phyloP scores from a whole-genome alignment of 192 early-diverging fungal genomes.

The Borealophlyctis nickersoniae region DNA sequence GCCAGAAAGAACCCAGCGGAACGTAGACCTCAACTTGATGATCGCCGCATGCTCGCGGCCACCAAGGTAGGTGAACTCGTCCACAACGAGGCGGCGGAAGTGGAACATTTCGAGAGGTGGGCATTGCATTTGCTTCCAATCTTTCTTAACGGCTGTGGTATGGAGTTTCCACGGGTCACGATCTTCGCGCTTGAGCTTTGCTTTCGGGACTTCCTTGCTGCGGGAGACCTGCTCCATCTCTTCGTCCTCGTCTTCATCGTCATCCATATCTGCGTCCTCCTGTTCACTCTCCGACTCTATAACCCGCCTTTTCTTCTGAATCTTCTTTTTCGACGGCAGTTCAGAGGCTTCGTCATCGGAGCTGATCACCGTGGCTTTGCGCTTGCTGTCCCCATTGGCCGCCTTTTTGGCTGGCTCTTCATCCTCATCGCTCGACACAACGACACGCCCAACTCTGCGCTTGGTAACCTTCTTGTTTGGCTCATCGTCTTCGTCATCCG shows the following conservation, averaged over 20 bases:
- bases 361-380: background rate
- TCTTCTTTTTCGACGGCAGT: background rate
- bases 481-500: slow-evolving; percentile 9
- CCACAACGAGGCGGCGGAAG: slow-evolving; percentile 45
- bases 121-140: slow-evolving; percentile 38
- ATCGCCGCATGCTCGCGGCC: slow-evolving; percentile 32
- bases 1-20: slow-evolving; percentile 42
- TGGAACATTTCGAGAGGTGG: slow-evolving; percentile 42
- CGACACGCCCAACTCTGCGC: background rate
- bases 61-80: slow-evolving; percentile 47
- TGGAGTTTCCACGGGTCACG: slow-evolving; percentile 40
- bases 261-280: slow-evolving; percentile 19
- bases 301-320: background rate
- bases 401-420: slow-evolving; percentile 1
- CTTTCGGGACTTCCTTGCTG: slow-evolving; percentile 9
- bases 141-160: slow-evolving; percentile 16
- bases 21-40: slow-evolving; percentile 18
- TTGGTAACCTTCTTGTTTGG: background rate
- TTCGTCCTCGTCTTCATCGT: slow-evolving; percentile 23
- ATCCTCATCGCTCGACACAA: slow-evolving; percentile 1
- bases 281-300: slow-evolving; percentile 3
- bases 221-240: background rate
- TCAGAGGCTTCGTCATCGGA: background rate
- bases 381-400: background rate
- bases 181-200: slow-evolving; percentile 17